A percentile compares a stretch with the other conserved stretches of the same genome.
Conservation (phyloP, 1,139 yeast genomes). For the Protomyces macrosporus region DNA sequence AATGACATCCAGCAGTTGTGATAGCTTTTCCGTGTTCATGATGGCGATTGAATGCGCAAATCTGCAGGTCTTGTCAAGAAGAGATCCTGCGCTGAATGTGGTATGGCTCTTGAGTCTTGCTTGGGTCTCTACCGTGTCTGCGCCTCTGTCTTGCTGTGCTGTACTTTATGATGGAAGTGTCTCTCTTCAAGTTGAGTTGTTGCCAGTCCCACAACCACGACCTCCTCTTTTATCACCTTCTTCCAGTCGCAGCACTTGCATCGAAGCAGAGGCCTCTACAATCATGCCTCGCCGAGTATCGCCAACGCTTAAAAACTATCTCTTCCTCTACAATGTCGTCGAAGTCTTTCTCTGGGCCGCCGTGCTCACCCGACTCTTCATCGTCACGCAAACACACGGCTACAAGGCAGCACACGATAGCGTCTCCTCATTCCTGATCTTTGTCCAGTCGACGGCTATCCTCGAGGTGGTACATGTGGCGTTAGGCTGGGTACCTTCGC, state of each 20-base stretch:
- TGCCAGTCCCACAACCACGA: too few relatives aligned
- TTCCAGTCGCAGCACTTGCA: too few relatives aligned
- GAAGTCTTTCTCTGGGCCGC: constrained; percentile 66
- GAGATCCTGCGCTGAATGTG: too few relatives aligned
- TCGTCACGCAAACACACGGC: constrained; percentile 44
- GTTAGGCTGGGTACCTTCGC: constrained; percentile 73
- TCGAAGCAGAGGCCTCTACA: not conserved
- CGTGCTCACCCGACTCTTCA: constrained; percentile 44
- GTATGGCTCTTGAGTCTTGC: too few relatives aligned
- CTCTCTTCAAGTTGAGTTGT: too few relatives aligned
- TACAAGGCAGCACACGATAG: constrained; percentile 51
- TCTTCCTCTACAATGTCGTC: constrained; percentile 55
- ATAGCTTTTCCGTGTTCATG: constrained; percentile 19
- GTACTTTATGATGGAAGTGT: too few relatives aligned
- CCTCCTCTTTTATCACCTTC: too few relatives aligned
- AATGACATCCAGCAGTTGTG: constrained; percentile 22
- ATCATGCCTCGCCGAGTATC: not conserved
- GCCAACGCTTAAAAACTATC: constrained; percentile 33
- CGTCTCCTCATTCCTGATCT: constrained; percentile 56
- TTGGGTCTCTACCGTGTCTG: too few relatives aligned
- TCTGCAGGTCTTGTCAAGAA: too few relatives aligned
- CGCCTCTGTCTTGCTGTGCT: too few relatives aligned
- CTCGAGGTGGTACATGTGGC: constrained; percentile 75
- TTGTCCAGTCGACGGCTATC: constrained; percentile 76
- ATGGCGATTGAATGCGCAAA: not conserved